Evolutionary conservation across 2,329 filamentous ascomycete species (phyloP).

Genomic region (Mollisia scopiformis): DNA sequence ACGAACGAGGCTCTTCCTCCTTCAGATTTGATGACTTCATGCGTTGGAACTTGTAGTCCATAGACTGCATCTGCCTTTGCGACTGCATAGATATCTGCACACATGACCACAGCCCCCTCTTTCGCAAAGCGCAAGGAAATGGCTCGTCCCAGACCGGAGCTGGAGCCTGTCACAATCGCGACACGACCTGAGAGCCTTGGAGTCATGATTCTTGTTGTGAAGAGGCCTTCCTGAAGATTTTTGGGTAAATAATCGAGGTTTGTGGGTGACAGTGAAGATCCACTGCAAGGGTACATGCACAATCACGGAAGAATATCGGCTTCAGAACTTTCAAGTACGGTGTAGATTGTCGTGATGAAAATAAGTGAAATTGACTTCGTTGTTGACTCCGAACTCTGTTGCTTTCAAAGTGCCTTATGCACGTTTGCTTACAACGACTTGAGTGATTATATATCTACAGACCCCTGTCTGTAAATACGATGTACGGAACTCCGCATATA

Average conservation of each 20-base stretch:
- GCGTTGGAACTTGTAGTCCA: not conserved
- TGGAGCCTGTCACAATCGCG: not conserved
- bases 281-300: too few relatives aligned
- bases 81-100: not conserved
- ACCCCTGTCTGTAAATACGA: too few relatives aligned
- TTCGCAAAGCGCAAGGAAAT: not conserved
- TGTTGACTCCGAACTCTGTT: too few relatives aligned
- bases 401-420: too few relatives aligned
- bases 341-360: too few relatives aligned
- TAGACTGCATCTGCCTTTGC: not conserved
- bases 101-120: not conserved
- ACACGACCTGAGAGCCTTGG: conserved; percentile 30
- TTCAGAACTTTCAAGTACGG: too few relatives aligned
- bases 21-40: conserved; percentile 14
- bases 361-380: too few relatives aligned
- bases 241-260: too few relatives aligned
- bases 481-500: too few relatives aligned
- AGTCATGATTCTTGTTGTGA: not conserved
- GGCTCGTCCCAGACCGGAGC: not conserved
- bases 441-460: not conserved
- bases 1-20: not conserved
- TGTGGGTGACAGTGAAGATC: too few relatives aligned
- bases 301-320: too few relatives aligned
- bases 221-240: too few relatives aligned
- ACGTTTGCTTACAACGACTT: not conserved